A percentile compares a stretch with the other conserved stretches of the same genome.
These are phyloP conservation scores for Fusarium staphyleae DNA, from an alignment of 2,329 filamentous ascomycete genomes.

Conservation along the genomic window DNA sequence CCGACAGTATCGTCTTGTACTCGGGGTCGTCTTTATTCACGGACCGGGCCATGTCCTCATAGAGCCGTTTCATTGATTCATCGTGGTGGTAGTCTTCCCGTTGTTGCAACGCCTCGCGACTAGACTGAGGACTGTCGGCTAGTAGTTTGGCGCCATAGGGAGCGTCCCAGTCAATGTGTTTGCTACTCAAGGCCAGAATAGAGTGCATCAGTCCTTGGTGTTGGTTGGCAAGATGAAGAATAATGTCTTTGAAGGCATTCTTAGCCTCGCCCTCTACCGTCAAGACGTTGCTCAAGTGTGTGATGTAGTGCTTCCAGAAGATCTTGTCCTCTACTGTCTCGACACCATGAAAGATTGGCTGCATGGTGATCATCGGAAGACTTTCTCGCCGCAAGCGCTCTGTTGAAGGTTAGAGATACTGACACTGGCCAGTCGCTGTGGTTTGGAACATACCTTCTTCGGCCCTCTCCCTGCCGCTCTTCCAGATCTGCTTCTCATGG, in stretches of 20 bases:
- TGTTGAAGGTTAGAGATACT: constrained; percentile 38
- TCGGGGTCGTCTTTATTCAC: constrained; percentile 53
- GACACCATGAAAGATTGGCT: constrained; percentile 78
- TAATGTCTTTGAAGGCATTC: constrained; percentile 85
- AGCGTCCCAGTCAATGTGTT: constrained; percentile 70
- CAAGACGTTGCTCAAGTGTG: constrained; percentile 78
- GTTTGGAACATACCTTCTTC: constrained; percentile 64
- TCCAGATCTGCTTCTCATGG: constrained; percentile 85
- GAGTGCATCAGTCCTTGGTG: constrained; percentile 91
- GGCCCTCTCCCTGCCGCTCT: constrained; percentile 78
- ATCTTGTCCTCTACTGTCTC: constrained; percentile 81
- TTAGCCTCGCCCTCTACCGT: constrained; percentile 81
- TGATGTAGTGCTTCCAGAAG: constrained; percentile 85
- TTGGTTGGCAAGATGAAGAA: constrained; percentile 81
- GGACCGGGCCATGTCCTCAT: constrained; percentile 53
- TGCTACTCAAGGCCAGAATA: constrained; percentile 81
- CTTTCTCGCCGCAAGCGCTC: constrained; percentile 58
- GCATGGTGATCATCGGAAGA: constrained; percentile 63
- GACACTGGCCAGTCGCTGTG: no score
- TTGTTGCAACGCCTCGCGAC: constrained; percentile 54
- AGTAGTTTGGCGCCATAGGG: constrained; percentile 63
- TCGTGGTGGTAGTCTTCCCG: constrained; percentile 64
- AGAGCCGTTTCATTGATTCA: constrained; percentile 61
- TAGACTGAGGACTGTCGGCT: constrained; percentile 56
- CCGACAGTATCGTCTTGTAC: constrained; percentile 57